Conservation (phyloP, 495 filamentous ascomycete genomes). For the Tuber aestivum region DNA sequence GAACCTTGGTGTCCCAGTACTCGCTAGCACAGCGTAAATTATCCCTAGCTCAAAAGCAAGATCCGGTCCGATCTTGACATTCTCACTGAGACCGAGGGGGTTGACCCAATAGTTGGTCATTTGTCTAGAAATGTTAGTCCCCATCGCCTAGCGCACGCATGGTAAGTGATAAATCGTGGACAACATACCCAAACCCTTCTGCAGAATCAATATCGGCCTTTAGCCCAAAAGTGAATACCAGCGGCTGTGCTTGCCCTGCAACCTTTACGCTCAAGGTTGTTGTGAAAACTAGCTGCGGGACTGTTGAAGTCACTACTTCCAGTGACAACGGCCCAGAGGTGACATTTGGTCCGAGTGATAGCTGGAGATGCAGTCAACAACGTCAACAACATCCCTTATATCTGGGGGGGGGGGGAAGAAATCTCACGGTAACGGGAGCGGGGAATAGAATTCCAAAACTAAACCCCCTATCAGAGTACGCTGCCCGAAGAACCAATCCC, state of each 20-base stretch:
- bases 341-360: conserved; percentile 27
- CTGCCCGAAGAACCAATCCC: conserved; percentile 20
- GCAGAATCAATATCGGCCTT: conserved; percentile 23
- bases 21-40: conserved; percentile 20
- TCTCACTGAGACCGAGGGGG: conserved; percentile 26
- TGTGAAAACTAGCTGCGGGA: conserved; percentile 22
- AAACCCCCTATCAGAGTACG: conserved; percentile 19
- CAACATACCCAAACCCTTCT: conserved; percentile 22
- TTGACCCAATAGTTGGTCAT: conserved; percentile 30
- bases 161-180: too few relatives aligned
- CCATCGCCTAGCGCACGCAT: background rate
- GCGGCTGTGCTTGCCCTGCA: conserved; percentile 21
- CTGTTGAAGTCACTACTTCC: conserved; percentile 18
- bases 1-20: conserved; percentile 24
- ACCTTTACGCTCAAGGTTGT: conserved; percentile 20
- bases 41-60: conserved; percentile 31
- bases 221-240: conserved; percentile 31
- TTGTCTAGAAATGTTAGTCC: conserved; percentile 8
- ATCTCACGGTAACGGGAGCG: conserved; percentile 30
- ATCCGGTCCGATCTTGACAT: conserved; percentile 29
- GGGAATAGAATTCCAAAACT: conserved; percentile 31
- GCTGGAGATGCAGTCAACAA: conserved; percentile 7
- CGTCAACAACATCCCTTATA: background rate
- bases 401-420: background rate
- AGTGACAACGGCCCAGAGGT: conserved; percentile 25